Evolutionary conservation across 176 grass and related monocot species (phyloP), one percentile per base, ranked within the genome.

Genomic region (Tuctoria greenei): DNA sequence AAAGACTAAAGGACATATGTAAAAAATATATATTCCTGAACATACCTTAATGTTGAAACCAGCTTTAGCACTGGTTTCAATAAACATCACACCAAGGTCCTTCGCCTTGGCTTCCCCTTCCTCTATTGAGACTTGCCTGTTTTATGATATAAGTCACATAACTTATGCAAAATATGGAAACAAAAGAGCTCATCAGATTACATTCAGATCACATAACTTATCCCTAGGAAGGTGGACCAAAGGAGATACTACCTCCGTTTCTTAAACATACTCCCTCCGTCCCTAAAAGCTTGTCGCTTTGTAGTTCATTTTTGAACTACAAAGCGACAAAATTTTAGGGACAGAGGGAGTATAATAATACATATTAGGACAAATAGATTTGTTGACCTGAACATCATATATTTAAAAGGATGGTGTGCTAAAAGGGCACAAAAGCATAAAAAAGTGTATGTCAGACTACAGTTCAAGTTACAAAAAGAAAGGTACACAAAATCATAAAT

Each of bases 11-110:
- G 37, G 27, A 79, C 54, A 23, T 34, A 54, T 44, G 43, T 7
- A 79, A 85, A 18, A 64, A 58, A 69, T 23, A 66, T 60, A 11
- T 46, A 84, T 75, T 78, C 43, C 10, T 34, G 34, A 81, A 82
- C 64, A 44, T 46, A 94, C 95, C 91, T 99, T 99, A 63, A 99
- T 99, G 72, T 99, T 99, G 80, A 99, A 99, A 46, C 95, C 95
- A 80, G 95, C 95, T 88, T 99, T 99, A 77, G 95, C 95, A 79
- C 91, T 99, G 42, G 95, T 99, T 84, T 99, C 95, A 64, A 99
- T 95, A 45, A 95, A 99, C 95, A 99, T 99, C 65, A 95, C 95
- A 77, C 91, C 89, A 43, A 95, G 91, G 44, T 99, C 91, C 60
- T 95, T 90, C 39, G 87, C 95, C 80, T 99, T 99, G 36, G 47